phyloP scores from a whole-genome alignment of 2,329 filamentous ascomycete genomes.

The Phialophora chinensis region DNA sequence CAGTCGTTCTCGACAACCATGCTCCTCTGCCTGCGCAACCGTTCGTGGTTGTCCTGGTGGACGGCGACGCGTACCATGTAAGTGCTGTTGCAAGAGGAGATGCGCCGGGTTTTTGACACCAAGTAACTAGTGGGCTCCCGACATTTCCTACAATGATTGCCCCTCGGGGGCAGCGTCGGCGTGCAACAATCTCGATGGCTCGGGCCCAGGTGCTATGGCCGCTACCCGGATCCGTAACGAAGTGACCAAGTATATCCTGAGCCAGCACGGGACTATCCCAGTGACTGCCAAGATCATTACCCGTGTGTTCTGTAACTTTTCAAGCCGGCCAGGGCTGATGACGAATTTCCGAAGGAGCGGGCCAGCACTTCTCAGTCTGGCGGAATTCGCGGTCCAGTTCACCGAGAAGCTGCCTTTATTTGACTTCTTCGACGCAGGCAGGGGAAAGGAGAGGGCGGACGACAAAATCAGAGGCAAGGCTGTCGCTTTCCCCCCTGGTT shows the following conservation, averaged over 20 bases:
- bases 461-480: slow-evolving; percentile 38
- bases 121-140: slow-evolving; percentile 22
- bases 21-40: slow-evolving; percentile 30
- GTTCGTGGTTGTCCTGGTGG: slow-evolving; percentile 39
- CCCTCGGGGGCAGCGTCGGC: not conserved
- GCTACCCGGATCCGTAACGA: slow-evolving; percentile 34
- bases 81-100: not conserved
- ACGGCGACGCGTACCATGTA: slow-evolving; percentile 38
- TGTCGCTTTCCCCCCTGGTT: not conserved
- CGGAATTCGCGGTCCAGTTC: slow-evolving; percentile 34
- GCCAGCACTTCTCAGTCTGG: slow-evolving; percentile 5
- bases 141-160: not conserved
- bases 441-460: slow-evolving; percentile 39
- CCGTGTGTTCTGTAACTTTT: slow-evolving; percentile 34
- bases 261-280: slow-evolving; percentile 29
- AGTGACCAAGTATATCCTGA: slow-evolving; percentile 34
- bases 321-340: not conserved
- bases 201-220: slow-evolving; percentile 31
- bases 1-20: slow-evolving; percentile 6
- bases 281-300: slow-evolving; percentile 32
- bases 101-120: not conserved
- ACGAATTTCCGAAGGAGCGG: slow-evolving; percentile 9
- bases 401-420: slow-evolving; percentile 37
- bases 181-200: slow-evolving; percentile 1
- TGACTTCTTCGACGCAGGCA: slow-evolving; percentile 37